phyloP scores from a whole-genome alignment of 2,329 filamentous ascomycete species.

The Emergomyces pasteurianus region DNA sequence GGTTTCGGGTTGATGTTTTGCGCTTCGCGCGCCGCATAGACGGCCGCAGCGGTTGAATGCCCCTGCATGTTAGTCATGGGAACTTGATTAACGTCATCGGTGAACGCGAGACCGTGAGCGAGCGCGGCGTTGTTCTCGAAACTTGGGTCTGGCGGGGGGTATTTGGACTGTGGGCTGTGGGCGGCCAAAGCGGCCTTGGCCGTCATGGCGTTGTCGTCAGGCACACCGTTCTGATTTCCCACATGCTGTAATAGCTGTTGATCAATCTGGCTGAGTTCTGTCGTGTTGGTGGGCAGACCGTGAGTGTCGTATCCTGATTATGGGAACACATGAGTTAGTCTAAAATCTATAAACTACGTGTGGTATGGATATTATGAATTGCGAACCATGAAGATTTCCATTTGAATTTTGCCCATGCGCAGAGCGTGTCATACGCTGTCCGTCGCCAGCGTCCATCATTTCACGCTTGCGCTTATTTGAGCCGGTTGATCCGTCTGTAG shows the following conservation, averaged over 20 bases:
- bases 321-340: too few species aligned
- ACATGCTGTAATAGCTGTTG: slow-evolving; percentile 38
- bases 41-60: slow-evolving; percentile 46
- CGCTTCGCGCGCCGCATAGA: slow-evolving; percentile 40
- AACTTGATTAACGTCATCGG: slow-evolving; percentile 30
- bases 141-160: slow-evolving; percentile 22
- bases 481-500: slow-evolving; percentile 14
- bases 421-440: slow-evolving; percentile 30
- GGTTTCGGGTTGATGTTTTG: slow-evolving; percentile 55
- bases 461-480: slow-evolving; percentile 32
- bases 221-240: slow-evolving; percentile 42
- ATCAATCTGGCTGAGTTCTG: slow-evolving; percentile 32
- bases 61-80: slow-evolving; percentile 24
- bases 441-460: slow-evolving; percentile 28
- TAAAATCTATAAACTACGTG: too few species aligned
- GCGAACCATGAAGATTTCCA: slow-evolving; percentile 21
- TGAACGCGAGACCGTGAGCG: slow-evolving; percentile 12
- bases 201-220: slow-evolving; percentile 35
- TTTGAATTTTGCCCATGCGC: slow-evolving; percentile 20
- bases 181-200: slow-evolving; percentile 37
- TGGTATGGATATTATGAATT: neutral
- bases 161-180: slow-evolving; percentile 33
- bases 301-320: slow-evolving; percentile 24
- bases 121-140: slow-evolving; percentile 9
- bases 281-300: slow-evolving; percentile 24